Base-by-base conservation (phyloP, 768 basidiomycete species). In the Termitomyces sp. region DNA sequence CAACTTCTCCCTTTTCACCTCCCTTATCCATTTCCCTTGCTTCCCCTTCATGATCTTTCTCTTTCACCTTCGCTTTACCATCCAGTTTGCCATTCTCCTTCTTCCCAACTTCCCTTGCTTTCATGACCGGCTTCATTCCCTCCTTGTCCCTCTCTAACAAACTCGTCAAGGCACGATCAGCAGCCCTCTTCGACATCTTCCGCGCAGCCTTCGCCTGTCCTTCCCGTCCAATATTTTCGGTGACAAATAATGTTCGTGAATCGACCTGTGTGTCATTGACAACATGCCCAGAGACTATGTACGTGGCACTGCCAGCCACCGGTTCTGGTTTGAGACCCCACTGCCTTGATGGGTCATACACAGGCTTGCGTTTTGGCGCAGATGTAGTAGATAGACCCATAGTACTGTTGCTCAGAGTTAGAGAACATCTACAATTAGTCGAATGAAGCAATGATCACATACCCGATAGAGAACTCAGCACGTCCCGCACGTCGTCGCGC, bases 391-490 rank as follows among this genome's bases (percentile, higher is more conserved):
- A 76, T 84, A 92, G 85, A 1, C 89, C 89, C 3, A 87, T 87
- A 4, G 91, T 93, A 18, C 92, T 94, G 58, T 27, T 8, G 55
- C 24, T 4, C 27, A 46, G 31, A 27, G 39, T 59, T 39, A 55
- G 15, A 52, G 31, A 47, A 15, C 30, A 31, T 31, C 27, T 62
- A 31, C 39, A 16, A 42, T 44, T 12, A 24, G 1, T 39, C 22
- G 16, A 3, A 51, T 36, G 30, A 54, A 33, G 4, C 50, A 31
- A 13, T 24, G 15, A 48, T 58, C 18, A 76, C 86, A 20, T 60
- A 95, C 94, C 91, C 90, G 7, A 77, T 75, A 18, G 91, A 81
- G 65, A 98, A 97, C 72, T 99, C 97, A 1, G 96, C 81, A 49
- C 96, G 81, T 0, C 82, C 83, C 0, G 89, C 87, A 9, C 94